phyloP scores from a whole-genome alignment of 331 rosid species.

The Cydonia oblonga region DNA sequence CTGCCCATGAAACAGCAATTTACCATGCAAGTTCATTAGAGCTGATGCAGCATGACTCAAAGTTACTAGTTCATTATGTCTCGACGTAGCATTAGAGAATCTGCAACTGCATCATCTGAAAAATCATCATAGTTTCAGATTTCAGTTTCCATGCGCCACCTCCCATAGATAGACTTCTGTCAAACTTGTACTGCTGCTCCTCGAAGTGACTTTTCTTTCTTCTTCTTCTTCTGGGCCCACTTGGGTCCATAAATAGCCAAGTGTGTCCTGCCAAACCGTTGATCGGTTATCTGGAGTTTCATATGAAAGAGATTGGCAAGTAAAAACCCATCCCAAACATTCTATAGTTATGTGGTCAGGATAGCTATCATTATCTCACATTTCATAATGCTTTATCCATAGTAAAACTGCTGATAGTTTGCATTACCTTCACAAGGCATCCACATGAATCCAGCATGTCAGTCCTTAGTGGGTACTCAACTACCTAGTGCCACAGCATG shows the following conservation, averaged over 20 bases:
- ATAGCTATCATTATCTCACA: background rate
- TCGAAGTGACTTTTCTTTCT: conserved; percentile 6
- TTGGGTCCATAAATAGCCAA: conserved; percentile 86
- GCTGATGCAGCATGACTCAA: conserved; percentile 4
- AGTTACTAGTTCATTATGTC: conserved; percentile 1
- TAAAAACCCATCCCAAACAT: background rate
- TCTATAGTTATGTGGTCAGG: background rate
- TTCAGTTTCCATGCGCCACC: background rate
- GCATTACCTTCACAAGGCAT: conserved; percentile 68
- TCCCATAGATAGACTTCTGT: conserved; percentile 10
- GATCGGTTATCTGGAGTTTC: conserved; percentile 63
- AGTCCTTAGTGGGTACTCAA: conserved; percentile 84
- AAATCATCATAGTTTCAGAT: background rate
- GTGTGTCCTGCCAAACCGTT: conserved; percentile 79
- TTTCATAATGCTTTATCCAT: conserved; percentile 1
- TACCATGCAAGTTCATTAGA: conserved; percentile 2
- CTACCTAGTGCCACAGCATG: too few relatives aligned
- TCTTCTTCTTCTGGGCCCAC: conserved; percentile 81
- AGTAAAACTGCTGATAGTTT: conserved; percentile 2
- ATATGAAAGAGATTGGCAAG: conserved; percentile 1
- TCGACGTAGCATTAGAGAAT: conserved; percentile 1
- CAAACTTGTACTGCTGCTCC: conserved; percentile 24
- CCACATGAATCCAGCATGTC: conserved; percentile 83
- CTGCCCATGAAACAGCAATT: background rate
- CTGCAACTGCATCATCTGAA: conserved; percentile 1